Evolutionary conservation across 805 yeast species (phyloP).

Genomic region (Blastobotrys terrestris): DNA sequence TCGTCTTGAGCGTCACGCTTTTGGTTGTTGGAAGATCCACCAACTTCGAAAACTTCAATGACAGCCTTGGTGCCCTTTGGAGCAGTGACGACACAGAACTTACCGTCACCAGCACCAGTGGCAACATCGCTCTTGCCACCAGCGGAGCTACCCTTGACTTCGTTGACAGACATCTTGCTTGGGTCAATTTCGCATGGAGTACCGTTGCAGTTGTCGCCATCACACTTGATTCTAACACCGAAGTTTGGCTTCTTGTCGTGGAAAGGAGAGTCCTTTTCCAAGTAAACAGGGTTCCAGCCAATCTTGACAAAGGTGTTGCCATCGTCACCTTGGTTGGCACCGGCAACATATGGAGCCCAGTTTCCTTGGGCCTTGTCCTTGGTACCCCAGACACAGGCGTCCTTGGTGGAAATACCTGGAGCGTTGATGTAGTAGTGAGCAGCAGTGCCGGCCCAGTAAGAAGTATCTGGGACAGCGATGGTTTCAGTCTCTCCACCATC

Average conservation of each 20-base stretch:
- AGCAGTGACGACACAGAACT: slow-evolving; percentile 83
- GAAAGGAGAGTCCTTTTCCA: slow-evolving; percentile 52
- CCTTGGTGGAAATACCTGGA: slow-evolving; percentile 84
- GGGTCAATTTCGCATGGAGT: slow-evolving; percentile 81
- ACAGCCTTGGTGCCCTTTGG: slow-evolving; percentile 53
- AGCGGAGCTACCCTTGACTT: slow-evolving; percentile 36
- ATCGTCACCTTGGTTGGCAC: slow-evolving; percentile 68
- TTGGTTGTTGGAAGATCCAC: slow-evolving; percentile 5
- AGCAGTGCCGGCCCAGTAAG: slow-evolving; percentile 81
- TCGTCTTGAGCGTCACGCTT: slow-evolving; percentile 2
- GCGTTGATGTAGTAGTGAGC: slow-evolving; percentile 92
- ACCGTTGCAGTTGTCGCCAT: slow-evolving; percentile 63
- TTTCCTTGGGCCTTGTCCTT: slow-evolving; percentile 65
- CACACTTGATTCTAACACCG: slow-evolving; percentile 72
- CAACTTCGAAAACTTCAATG: slow-evolving; percentile 58
- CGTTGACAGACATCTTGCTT: slow-evolving; percentile 50
- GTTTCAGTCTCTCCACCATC: slow-evolving; percentile 42
- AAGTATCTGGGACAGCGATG: slow-evolving; percentile 72
- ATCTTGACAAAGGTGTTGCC: slow-evolving; percentile 75
- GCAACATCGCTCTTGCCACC: slow-evolving; percentile 22
- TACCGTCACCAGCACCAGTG: slow-evolving; percentile 58
- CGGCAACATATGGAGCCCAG: slow-evolving; percentile 94
- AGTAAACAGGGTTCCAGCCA: slow-evolving; percentile 86
- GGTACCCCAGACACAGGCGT: slow-evolving; percentile 92
- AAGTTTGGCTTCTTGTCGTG: slow-evolving; percentile 50